Base-by-base conservation (phyloP, 306 rosid species). In the Vigna trinervia region DNA sequence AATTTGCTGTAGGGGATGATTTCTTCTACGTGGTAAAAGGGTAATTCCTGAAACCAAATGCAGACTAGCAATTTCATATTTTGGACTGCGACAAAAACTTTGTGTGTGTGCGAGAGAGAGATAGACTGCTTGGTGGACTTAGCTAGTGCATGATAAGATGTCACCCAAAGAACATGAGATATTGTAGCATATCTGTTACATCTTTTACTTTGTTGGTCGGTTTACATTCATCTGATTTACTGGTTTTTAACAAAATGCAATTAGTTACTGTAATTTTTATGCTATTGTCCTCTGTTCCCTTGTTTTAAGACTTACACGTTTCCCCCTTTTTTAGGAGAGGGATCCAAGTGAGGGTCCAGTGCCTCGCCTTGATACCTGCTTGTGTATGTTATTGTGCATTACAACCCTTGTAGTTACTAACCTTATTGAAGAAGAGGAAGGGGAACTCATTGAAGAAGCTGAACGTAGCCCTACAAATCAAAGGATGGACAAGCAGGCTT, bases 261-360 rank as follows among this genome's bases (percentile, higher is more conserved):
- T 69, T 12, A 13, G 32, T 57, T 47, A 19, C 34, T 77, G 17
- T 74, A 66, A 76, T 53, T 76, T 71, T 71, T 67, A 79, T 79
- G 77, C 71, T 47, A 13, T 60, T 76, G 64, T 45, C 54, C 52
- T 77, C 53, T 60, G 14, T 57, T 75, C 4, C 56, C 59, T 75
- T 46, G 50, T 72, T 65, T 76, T 60, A 59, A 60, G 60, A 45
- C 23, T 4, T 73, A 10, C 53, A 36, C 71, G 45, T 75, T 13
- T 7, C 22, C 26, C 73, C 47, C 46, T 65, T 70, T 83, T 75
- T 77, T 60, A 95, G 99, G 99, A 95, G 91, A 90, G 97, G 82
- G 97, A 91, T 87, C 90, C 96, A 10, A 77, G 84, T 67, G 99
- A 95, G 83, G 99, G 98, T 71, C 99, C 99, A 81, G 97, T 89